These are phyloP conservation scores for Physocladia obscura DNA, from an alignment of 192 early-diverging fungal genomes.

Conservation along the genomic window DNA sequence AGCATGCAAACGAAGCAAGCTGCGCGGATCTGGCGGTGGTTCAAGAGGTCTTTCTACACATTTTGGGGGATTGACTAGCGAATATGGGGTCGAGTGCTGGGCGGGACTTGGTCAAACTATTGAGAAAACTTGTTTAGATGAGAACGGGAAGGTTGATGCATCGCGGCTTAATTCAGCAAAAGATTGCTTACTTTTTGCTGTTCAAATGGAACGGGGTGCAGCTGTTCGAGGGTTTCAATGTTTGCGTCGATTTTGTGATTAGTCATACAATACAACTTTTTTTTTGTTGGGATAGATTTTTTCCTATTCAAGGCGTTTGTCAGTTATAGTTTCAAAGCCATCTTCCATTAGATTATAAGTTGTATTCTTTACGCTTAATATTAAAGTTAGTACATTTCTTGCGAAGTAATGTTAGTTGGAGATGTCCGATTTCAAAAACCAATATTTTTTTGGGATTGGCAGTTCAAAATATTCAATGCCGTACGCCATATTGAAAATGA, in stretches of 20 bases:
- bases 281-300: neutral
- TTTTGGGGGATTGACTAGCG: slow-evolving; percentile 48
- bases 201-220: slow-evolving; percentile 27
- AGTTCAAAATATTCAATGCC: slow-evolving; percentile 52
- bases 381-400: neutral
- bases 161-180: slow-evolving; percentile 24
- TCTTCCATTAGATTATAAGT: neutral
- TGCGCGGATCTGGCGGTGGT: slow-evolving; percentile 39
- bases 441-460: slow-evolving; percentile 14
- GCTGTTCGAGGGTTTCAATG: slow-evolving; percentile 46
- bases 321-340: no score
- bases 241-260: slow-evolving; percentile 19
- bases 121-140: neutral
- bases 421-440: neutral
- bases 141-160: neutral
- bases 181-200: slow-evolving; percentile 39
- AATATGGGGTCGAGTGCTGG: slow-evolving; percentile 50
- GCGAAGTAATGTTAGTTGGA: neutral
- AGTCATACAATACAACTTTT: neutral
- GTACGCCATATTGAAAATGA: slow-evolving; percentile 54
- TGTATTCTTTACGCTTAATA: neutral
- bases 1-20: slow-evolving; percentile 40
- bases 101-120: slow-evolving; percentile 32
- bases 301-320: no score
- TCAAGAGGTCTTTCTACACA: slow-evolving; percentile 30